phyloP scores from a whole-genome alignment of 2,329 filamentous ascomycete genomes.

The Fonsecaea nubica region DNA sequence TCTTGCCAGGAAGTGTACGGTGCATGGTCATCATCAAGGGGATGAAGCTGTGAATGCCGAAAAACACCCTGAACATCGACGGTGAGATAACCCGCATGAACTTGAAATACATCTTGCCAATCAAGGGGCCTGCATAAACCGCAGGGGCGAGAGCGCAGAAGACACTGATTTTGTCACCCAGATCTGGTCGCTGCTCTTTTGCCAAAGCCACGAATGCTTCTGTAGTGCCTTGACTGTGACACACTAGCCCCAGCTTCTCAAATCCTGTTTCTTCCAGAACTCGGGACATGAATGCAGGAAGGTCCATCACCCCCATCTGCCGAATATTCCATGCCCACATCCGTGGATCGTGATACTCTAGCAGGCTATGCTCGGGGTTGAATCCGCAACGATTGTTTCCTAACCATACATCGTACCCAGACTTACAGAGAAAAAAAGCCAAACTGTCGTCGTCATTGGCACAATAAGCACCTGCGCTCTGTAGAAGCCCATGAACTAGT shows the following conservation, averaged over 20 bases:
- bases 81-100: constrained; percentile 86
- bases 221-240: constrained; percentile 90
- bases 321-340: constrained; percentile 98
- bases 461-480: constrained; percentile 87
- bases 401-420: constrained; percentile 93
- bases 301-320: constrained; percentile 89
- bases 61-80: constrained; percentile 76
- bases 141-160: constrained; percentile 92
- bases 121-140: constrained; percentile 84
- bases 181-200: constrained; percentile 84
- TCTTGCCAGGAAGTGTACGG: constrained; percentile 63
- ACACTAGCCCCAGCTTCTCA: constrained; percentile 78
- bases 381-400: constrained; percentile 93
- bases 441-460: constrained; percentile 87
- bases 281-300: constrained; percentile 78
- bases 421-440: constrained; percentile 90
- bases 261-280: constrained; percentile 85
- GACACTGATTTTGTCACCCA: constrained; percentile 81
- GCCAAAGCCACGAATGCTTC: constrained; percentile 86
- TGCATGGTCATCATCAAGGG: constrained; percentile 92
- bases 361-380: constrained; percentile 73
- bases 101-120: constrained; percentile 87
- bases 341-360: constrained; percentile 77
- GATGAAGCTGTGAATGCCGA: constrained; percentile 92
- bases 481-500: constrained; percentile 85